Conservation (phyloP, 371 early-diverging fungal species). For the Chytridium lagenaria region DNA sequence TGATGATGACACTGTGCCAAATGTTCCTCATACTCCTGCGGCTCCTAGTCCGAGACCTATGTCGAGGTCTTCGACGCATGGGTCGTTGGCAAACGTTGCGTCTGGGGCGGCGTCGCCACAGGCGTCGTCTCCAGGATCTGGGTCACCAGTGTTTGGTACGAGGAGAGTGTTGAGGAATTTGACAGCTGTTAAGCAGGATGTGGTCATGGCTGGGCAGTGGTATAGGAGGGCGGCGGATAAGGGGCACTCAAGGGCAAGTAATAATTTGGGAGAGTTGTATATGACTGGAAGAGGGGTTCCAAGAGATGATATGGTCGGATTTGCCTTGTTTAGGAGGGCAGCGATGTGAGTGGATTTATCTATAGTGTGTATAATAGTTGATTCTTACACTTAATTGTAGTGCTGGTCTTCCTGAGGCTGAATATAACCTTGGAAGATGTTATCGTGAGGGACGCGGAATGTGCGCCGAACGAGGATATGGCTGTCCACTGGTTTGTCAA, state of each 20-base stretch:
- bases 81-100: background rate
- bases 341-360: slow-evolving; percentile 28
- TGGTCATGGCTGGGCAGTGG: slow-evolving; percentile 33
- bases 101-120: background rate
- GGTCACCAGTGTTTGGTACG: slow-evolving; percentile 10
- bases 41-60: background rate
- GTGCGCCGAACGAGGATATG: slow-evolving; percentile 34
- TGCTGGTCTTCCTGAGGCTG: slow-evolving; percentile 37
- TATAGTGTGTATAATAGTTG: background rate
- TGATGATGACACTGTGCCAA: slow-evolving; percentile 10
- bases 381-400: background rate
- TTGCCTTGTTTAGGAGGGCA: slow-evolving; percentile 30
- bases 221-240: slow-evolving; percentile 35
- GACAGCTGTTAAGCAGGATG: slow-evolving; percentile 39
- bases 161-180: slow-evolving; percentile 34
- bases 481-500: slow-evolving; percentile 34
- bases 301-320: slow-evolving; percentile 35
- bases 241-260: slow-evolving; percentile 34
- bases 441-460: slow-evolving; percentile 40
- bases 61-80: background rate
- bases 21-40: background rate
- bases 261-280: slow-evolving; percentile 38
- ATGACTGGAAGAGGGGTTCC: slow-evolving; percentile 39
- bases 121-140: no score
- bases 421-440: slow-evolving; percentile 40